Base-by-base conservation (phyloP, 306 rosid genomes). In the Erythrophleum fordii region DNA sequence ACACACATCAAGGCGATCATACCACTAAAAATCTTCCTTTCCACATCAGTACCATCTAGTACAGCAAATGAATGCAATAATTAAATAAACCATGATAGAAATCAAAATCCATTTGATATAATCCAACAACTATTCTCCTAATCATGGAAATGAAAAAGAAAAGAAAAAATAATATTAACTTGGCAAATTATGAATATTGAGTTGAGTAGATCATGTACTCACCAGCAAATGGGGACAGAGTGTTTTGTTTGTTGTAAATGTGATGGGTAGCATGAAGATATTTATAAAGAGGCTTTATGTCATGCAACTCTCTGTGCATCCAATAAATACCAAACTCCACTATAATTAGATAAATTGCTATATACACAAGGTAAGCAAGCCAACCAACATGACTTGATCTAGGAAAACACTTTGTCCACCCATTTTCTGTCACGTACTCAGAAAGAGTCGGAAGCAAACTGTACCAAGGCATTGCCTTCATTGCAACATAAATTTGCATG, bases 181-280 rank as follows among this genome's bases (percentile, higher is more conserved):
- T 23, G 39, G 29, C 37, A 73, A 46, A 79, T 31, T 48, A 55
- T 14, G 77, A 81, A 46, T 29, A 16, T 8, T 37, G 48, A 5
- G 42, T 75, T 44, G 46, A 85, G 76, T 45, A 79, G 66, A 35
- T 73, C 23, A 83, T n/a, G 46, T 85, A 83, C 92, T 85, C 78
- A 91, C 99, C 98, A 13, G 99, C 99, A 81, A 95, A 95, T 23
- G 99, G 98, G 76, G 98, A 95, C 80, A 95, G 98, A 77, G 96
- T 93, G 64, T 88, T 93, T 84, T 91, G 97, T 87, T 93, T 95
- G 87, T 95, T 95, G 90, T 93, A 95, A 79, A 89, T 73, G 83
- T 95, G 99, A 86, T 93, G 99, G 8, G 93, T 91, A 62, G 94
- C 92, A 69, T 95, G 99, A 61, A 95, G 98, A 87, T 90, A 79